Evolutionary conservation across 305 asterid genomes (phyloP), one percentile per base, ranked within the genome.

Genomic region (Fraxinus albicans): DNA sequence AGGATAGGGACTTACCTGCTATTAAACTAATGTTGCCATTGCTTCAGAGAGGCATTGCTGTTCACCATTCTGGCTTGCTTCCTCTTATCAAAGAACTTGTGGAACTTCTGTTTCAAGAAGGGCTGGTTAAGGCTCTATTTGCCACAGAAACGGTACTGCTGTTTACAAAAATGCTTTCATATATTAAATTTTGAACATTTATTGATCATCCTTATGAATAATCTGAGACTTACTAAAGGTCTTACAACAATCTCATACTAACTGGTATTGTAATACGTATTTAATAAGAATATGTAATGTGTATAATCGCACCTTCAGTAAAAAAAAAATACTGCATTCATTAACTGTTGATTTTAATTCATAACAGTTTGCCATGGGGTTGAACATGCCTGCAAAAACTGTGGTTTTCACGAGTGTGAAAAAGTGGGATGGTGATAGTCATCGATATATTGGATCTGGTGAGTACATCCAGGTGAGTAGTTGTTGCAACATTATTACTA

Each of bases 381-480:
- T 96, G 87, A 96, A 96, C 91, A 96, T 96, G 99, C 99, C 99
- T 73, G 99, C 99, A 23, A 96, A 96, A 93, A 95, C 99, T 82
- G 99, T 96, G 6, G 98, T 96, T 81, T 96, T 96, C 85, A 96
- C 98, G 0, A 93, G 91, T 84, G 98, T 95, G 82, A 96, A 88
- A 86, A 96, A 96, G 84, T 96, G 98, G 98, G 99, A 96, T 79
- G 99, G 99, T 85, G 98, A 92, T 85, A 96, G 99, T 87, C 97
- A 96, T 90, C 98, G 99, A 23, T 92, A 85, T 84, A 89, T 96
- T 77, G 99, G 97, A 87, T 96, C 99, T 83, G 98, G 99, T 83
- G 99, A 96, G 93, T 96, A 95, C 85, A 96, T 96, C 67, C 99
- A 96, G 97, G 99, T 96, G 91, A 90, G 93, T 87, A 67, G 70